Percentiles rank a stretch among this genome's conserved stretches.
phyloP scores from a whole-genome alignment of 192 early-diverging fungal species.

The Dissophora globulifera region DNA sequence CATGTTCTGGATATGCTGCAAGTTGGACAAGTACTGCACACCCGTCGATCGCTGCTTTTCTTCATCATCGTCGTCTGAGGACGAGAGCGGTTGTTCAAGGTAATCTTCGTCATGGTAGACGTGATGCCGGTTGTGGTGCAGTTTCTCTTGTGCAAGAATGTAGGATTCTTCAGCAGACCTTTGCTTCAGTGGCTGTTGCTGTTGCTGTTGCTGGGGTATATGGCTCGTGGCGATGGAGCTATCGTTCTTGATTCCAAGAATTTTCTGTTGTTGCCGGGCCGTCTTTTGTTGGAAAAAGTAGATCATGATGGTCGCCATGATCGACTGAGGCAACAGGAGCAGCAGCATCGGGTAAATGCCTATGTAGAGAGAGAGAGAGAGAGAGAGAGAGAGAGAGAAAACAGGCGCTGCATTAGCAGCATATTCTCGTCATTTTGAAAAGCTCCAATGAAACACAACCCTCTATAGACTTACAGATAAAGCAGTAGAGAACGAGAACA shows the following conservation, averaged over 20 bases:
- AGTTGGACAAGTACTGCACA: constrained; percentile 73
- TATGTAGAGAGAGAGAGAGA: constrained; percentile 17
- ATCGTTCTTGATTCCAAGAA: constrained; percentile 21
- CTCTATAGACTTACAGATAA: constrained; percentile 58
- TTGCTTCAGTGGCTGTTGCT: neutral
- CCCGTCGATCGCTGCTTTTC: constrained; percentile 35
- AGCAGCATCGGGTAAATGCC: constrained; percentile 69
- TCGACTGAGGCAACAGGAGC: constrained; percentile 61
- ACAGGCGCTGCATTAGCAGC: too few species aligned
- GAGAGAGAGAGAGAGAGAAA: neutral
- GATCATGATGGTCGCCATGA: constrained; percentile 64
- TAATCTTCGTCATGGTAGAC: constrained; percentile 49
- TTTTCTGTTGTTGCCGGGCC: constrained; percentile 38
- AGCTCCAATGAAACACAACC: too few species aligned
- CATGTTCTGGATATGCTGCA: constrained; percentile 82
- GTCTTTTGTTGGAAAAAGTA: constrained; percentile 62
- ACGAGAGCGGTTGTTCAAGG: constrained; percentile 14
- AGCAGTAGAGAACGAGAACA: constrained; percentile 61
- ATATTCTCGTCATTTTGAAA: too few species aligned
- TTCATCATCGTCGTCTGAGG: constrained; percentile 33
- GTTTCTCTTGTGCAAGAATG: constrained; percentile 31
- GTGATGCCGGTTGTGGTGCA: constrained; percentile 35
- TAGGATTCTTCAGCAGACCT: constrained; percentile 21
- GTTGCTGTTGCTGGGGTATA: constrained; percentile 5
- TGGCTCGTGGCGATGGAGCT: neutral